Base-by-base conservation (phyloP, 2,329 filamentous ascomycete genomes). In the Hysterium pulicare region DNA sequence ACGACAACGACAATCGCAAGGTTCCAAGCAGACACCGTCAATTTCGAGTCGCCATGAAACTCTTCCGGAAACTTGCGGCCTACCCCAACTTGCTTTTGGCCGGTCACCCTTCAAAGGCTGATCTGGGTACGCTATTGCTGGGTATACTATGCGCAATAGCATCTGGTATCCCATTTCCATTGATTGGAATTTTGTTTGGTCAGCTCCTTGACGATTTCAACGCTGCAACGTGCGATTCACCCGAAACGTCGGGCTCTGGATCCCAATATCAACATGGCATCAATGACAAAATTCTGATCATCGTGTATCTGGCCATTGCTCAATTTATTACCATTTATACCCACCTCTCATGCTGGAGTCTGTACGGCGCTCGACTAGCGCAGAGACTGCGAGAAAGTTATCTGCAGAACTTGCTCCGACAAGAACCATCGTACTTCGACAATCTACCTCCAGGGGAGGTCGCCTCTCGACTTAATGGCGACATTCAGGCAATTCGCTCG, bases 381-480 rank as follows among this genome's bases (percentile, higher is more conserved):
- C 78, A 81, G 48, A 74, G 83, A 23, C 67, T 86, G 33, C 76
- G 83, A 34, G 77, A 82, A 50, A 70, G 67, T 28, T 86, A 85
- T 52, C 71, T 86, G 28, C 67, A 71, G 20, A 75, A 72, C 15
- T 62, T 86, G 15, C 68, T 86, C 11, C 69, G 73, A 36, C 81
- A 85, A 55, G 81, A 84, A 42, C 74, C 81, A 1, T 69, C 78
- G 11, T 85, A 79, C 58, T 84, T 85, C 56, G 82, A 86, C 41
- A 60, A 54, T 11, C 70, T 82, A 8, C 75, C 79, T 35, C 74
- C 81, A 0, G 82, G 82, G 13, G 79, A 85, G 58, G 76, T 86
- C 10, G 75, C 79, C 2, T 78, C 79, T 7, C 73, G 83, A 15
- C 74, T 87, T 33, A 82, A 82, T 55, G 73, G 74, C 41, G 83